A percentile compares a stretch with the other conserved stretches of the same genome.
These are phyloP conservation scores for Nephelium lappaceum DNA, from an alignment of 345 rosid genomes.

Conservation along the genomic window DNA sequence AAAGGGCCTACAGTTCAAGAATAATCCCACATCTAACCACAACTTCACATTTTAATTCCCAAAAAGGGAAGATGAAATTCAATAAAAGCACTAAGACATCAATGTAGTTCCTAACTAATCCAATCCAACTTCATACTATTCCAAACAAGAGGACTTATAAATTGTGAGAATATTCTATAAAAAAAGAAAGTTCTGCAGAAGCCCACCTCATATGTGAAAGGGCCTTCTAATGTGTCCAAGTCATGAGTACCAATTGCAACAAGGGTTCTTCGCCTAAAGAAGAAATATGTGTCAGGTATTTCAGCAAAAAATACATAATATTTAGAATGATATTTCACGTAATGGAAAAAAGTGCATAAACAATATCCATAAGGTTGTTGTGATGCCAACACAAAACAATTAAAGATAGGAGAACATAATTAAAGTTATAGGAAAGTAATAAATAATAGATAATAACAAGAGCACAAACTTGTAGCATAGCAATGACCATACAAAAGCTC, in stretches of 20 bases:
- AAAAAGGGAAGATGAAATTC: neutral
- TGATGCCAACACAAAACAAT: neutral
- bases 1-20: neutral
- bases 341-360: neutral
- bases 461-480: neutral
- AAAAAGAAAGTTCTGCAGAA: conserved; percentile 17
- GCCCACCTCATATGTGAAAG: conserved; percentile 90
- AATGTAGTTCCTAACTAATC: neutral
- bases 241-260: conserved; percentile 99
- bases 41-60: neutral
- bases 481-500: neutral
- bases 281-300: conserved; percentile 15
- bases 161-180: neutral
- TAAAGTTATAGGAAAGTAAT: neutral
- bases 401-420: neutral
- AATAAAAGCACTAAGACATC: neutral
- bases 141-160: neutral
- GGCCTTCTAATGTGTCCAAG: conserved; percentile 83
- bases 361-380: neutral
- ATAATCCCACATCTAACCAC: neutral
- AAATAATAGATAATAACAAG: neutral
- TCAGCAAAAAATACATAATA: neutral
- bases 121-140: neutral
- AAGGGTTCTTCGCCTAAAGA: conserved; percentile 74
- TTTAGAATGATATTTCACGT: neutral